Evolutionary conservation across 2,329 filamentous ascomycete species (phyloP).

Genomic region (Colletotrichum sidae): DNA sequence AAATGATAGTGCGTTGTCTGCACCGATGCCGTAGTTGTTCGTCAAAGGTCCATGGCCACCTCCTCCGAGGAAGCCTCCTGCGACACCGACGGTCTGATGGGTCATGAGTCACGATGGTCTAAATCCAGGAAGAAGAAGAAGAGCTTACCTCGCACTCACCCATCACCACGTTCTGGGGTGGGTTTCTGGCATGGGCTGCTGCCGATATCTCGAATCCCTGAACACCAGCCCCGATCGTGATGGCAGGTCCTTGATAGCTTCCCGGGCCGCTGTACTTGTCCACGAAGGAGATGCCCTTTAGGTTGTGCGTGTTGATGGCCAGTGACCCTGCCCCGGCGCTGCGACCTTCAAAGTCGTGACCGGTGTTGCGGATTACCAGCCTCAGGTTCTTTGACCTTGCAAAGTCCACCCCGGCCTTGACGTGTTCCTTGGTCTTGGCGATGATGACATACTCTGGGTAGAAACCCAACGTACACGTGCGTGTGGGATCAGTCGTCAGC

Average conservation of each 20-base stretch:
- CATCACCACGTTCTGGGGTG: conserved; percentile 58
- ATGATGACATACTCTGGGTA: conserved; percentile 50
- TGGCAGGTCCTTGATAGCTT: conserved; percentile 61
- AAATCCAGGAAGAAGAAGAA: background rate
- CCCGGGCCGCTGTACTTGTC: conserved; percentile 48
- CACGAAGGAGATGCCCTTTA: conserved; percentile 59
- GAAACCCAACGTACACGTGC: conserved; percentile 52
- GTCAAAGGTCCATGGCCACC: conserved; percentile 65
- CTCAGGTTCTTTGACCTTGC: conserved; percentile 57
- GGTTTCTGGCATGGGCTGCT: conserved; percentile 52
- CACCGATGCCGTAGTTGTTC: conserved; percentile 55
- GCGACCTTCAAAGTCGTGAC: conserved; percentile 69
- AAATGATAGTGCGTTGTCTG: conserved; percentile 61
- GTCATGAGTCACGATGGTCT: background rate
- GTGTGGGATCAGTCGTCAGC: conserved; percentile 46
- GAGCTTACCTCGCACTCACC: conserved; percentile 59
- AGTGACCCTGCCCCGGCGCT: conserved; percentile 71
- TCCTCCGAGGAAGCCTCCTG: conserved; percentile 71
- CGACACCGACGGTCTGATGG: conserved; percentile 63
- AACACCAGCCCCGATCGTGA: conserved; percentile 67
- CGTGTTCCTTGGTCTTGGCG: conserved; percentile 39
- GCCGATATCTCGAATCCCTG: conserved; percentile 57
- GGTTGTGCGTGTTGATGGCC: conserved; percentile 67
- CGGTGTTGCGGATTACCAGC: conserved; percentile 67
- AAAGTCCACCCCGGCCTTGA: conserved; percentile 48